phyloP scores from a whole-genome alignment of 1,139 yeast genomes.

The Pneumocystis canis region DNA sequence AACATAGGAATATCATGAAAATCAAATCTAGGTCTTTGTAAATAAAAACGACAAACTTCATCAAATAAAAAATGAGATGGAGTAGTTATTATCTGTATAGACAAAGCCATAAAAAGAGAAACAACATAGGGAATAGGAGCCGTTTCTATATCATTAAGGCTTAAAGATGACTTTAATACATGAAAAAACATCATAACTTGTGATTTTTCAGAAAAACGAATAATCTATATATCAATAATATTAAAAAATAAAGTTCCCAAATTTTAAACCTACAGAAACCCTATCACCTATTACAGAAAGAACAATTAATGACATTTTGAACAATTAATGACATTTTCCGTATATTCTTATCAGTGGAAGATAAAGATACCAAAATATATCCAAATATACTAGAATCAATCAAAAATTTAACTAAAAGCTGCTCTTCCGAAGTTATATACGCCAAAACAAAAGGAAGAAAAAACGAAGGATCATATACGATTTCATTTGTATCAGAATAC shows the following conservation, averaged over 20 bases:
- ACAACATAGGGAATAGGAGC: conserved; percentile 5
- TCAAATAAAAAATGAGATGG: conserved; percentile 12
- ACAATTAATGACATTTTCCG: conserved; percentile 4
- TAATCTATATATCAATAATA: background rate
- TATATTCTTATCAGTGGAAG: conserved; percentile 7
- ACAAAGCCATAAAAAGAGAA: conserved; percentile 10
- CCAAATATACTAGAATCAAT: conserved; percentile 9
- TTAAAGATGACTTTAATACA: conserved; percentile 1
- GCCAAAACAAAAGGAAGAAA: conserved; percentile 13
- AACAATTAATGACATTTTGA: conserved; percentile 2
- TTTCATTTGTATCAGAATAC: background rate
- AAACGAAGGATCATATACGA: conserved; percentile 14
- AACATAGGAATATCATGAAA: conserved; percentile 12
- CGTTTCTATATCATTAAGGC: background rate
- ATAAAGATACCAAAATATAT: conserved; percentile 7
- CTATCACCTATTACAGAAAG: conserved; percentile 4
- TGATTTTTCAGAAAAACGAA: conserved; percentile 8
- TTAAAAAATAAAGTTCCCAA: background rate
- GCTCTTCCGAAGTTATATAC: conserved; percentile 5
- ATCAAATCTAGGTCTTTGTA: conserved; percentile 12
- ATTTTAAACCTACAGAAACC: background rate
- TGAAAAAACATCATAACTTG: conserved; percentile 8
- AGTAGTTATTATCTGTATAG: conserved; percentile 6
- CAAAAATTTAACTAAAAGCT: conserved; percentile 2
- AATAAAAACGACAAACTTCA: conserved; percentile 10